phyloP scores from a whole-genome alignment of 257 asterid species.

The Salvia splendens region DNA sequence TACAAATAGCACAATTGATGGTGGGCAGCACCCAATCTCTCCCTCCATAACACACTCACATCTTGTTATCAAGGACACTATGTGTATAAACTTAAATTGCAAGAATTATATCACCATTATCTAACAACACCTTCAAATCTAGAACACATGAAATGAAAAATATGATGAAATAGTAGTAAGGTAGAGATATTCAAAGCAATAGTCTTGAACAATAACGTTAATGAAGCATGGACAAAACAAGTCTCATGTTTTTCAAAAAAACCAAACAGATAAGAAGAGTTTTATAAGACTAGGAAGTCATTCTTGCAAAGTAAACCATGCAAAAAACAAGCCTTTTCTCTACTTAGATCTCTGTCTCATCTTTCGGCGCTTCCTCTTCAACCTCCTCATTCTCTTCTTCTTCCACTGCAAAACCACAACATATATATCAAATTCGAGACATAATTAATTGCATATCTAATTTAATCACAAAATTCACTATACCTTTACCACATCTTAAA shows the following conservation, averaged over 20 bases:
- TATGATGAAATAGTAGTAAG: not conserved
- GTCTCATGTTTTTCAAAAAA: not conserved
- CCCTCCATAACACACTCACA: too few relatives aligned
- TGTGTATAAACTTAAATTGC: too few relatives aligned
- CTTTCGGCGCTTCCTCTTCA: conserved; percentile 70
- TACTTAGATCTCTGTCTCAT: conserved; percentile 64
- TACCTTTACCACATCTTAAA: not conserved
- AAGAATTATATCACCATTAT: too few relatives aligned
- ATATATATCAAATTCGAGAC: not conserved
- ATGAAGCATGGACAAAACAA: not conserved
- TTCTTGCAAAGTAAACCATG: not conserved
- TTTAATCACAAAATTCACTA: not conserved
- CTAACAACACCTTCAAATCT: too few relatives aligned
- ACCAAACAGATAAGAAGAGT: not conserved
- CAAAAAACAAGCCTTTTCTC: conserved; percentile 16
- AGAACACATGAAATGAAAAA: not conserved
- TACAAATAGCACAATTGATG: too few relatives aligned
- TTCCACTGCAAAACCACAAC: conserved; percentile 44
- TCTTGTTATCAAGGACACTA: too few relatives aligned
- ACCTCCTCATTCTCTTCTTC: conserved; percentile 65
- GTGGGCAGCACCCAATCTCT: too few relatives aligned
- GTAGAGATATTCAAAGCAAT: not conserved
- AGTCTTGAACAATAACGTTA: not conserved
- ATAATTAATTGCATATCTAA: too few relatives aligned
- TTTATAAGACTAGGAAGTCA: not conserved